phyloP scores from a whole-genome alignment of 257 asterid genomes.

The Verbena officinalis region DNA sequence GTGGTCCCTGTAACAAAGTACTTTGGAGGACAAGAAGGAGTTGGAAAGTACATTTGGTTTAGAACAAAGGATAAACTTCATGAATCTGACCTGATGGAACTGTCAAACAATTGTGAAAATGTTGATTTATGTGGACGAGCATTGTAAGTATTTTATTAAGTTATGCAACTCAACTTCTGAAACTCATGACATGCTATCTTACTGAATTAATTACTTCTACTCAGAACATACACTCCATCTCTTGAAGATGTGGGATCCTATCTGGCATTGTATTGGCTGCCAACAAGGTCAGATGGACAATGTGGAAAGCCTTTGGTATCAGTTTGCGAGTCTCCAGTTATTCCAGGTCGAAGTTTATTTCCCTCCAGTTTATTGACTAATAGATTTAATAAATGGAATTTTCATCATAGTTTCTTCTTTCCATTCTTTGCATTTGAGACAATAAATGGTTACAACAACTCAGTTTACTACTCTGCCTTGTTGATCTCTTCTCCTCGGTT shows the following conservation, averaged over 20 bases:
- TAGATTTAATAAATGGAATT: not conserved
- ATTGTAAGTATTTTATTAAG: constrained; percentile 55
- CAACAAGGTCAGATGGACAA: constrained; percentile 78
- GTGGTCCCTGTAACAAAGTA: constrained; percentile 72
- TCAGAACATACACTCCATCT: constrained; percentile 79
- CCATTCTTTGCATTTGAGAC: not conserved
- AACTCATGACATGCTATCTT: not conserved
- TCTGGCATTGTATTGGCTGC: constrained; percentile 82
- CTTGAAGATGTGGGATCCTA: constrained; percentile 82
- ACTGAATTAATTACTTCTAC: constrained; percentile 25
- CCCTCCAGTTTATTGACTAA: not conserved
- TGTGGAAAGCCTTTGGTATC: constrained; percentile 71
- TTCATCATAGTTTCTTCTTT: not conserved
- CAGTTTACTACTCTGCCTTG: not conserved
- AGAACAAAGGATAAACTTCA: constrained; percentile 67
- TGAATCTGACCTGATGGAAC: constrained; percentile 60
- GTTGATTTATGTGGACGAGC: constrained; percentile 51
- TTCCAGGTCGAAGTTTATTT: constrained; percentile 64
- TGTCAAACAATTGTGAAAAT: constrained; percentile 48
- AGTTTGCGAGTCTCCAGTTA: constrained; percentile 70
- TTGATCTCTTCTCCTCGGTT: constrained; percentile 9
- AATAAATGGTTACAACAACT: not conserved
- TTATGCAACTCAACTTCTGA: constrained; percentile 1
- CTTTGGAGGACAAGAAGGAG: constrained; percentile 93
- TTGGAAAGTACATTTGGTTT: constrained; percentile 82